A percentile compares a stretch with the other conserved stretches of the same genome.
Evolutionary conservation across 2,329 filamentous ascomycete species (phyloP).

Genomic region (Venturiaceae sp.): DNA sequence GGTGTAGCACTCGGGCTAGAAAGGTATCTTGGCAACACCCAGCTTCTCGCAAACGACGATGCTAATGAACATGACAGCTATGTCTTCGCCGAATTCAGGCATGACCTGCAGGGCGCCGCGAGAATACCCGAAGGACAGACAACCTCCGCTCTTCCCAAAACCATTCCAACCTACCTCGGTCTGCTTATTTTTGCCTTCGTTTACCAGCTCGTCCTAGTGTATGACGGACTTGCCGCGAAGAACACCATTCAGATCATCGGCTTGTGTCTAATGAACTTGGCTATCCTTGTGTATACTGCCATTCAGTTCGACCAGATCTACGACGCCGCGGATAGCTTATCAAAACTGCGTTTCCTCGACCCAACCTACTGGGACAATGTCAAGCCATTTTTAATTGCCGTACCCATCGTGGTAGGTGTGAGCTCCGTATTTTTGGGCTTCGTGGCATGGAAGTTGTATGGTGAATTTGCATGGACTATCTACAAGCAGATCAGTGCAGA

Average conservation of each 20-base stretch:
- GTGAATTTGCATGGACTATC: conserved; percentile 98
- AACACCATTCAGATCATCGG: conserved; percentile 99
- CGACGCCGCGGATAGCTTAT: conserved; percentile 55
- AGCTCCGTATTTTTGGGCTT: conserved; percentile 64
- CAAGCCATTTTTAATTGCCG: conserved; percentile 70
- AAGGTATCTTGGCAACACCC: conserved; percentile 49
- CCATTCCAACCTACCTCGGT: conserved; percentile 90
- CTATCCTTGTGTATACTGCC: conserved; percentile 82
- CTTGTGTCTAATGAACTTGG: conserved; percentile 83
- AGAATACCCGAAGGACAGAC: conserved; percentile 22
- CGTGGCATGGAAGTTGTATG: conserved; percentile 89
- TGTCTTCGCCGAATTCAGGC: conserved; percentile 80
- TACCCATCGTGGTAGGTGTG: conserved; percentile 73
- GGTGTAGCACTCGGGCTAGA: conserved; percentile 74
- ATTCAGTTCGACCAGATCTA: conserved; percentile 89
- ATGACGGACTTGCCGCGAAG: conserved; percentile 86
- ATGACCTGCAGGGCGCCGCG: conserved; percentile 35
- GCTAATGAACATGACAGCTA: conserved; percentile 46
- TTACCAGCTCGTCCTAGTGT: conserved; percentile 82
- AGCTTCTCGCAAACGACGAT: not conserved
- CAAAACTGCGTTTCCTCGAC: conserved; percentile 34
- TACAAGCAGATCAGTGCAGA: conserved; percentile 99
- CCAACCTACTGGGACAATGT: conserved; percentile 56
- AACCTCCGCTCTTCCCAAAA: conserved; percentile 22
- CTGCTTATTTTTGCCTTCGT: conserved; percentile 97